Base-by-base conservation (phyloP, 1,284 basidiomycete species). In the Vanrija humicola region DNA sequence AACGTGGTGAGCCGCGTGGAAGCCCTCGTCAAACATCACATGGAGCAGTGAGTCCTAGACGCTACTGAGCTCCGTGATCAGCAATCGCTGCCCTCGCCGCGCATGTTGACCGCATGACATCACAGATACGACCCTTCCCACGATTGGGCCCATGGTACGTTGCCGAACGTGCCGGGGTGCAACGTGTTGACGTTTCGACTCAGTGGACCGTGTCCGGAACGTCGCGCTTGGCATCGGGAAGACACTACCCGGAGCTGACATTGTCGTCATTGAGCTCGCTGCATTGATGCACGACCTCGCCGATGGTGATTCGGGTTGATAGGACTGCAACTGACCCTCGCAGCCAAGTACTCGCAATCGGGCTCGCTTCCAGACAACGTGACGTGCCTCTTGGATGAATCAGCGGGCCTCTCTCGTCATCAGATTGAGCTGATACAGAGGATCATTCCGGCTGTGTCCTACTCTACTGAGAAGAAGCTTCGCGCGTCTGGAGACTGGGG, bases 241-340 rank as follows among this genome's bases (percentile, higher is more conserved):
- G 29, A 77, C 78, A 8, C 66, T 84, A n/a, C 10, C 67, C 40
- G 21, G n/a, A 9, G 28, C 60, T 59, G 89, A 95, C 76, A 69
- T 89, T 5, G 77, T 91, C 25, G 82, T 85, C 1, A 81, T 94
- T 16, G 88, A 94, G 72, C 79, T 95, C 46, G 86, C 89, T 16
- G 88, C 92, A 4, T 81, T 96, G 45, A 82, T 94, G 50, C 93
- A 96, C 70, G 92, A 96, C 75, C 81, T 95, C 48, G 81, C 63
- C 40, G 63, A 61, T 66, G 44, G 49, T 46, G n/a, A 46, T 64
- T n/a, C 72, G 71, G 62, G 72, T 71, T 55, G 50, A 58, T 39
- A 3, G 50, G 48, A 3, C 63, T 0, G 49, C 67, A 26, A 12
- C 40, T 16, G 25, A 54, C 45, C 15, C 8, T 29, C 34, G 12